Evolutionary conservation across 1,284 basidiomycete species (phyloP).

Genomic region (Apiotrichum sp.): DNA sequence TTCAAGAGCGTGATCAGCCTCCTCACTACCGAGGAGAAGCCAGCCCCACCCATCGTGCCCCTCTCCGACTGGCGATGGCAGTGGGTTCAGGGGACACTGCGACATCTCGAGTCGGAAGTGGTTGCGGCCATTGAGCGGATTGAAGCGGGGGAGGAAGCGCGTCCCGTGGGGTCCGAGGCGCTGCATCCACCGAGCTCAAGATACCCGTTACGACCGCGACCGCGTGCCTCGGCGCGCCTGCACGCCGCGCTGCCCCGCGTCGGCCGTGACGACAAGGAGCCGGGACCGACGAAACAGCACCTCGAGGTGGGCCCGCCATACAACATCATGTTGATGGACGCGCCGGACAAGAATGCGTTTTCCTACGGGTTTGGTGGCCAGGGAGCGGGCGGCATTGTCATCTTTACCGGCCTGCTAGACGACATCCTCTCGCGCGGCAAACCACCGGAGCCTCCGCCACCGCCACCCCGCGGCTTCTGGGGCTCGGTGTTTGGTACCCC

Average conservation of each 20-base stretch:
- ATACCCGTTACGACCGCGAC: slow-evolving; percentile 43
- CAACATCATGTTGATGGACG: slow-evolving; percentile 73
- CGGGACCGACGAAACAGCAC: slow-evolving; percentile 12
- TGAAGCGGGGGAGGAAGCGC: neutral
- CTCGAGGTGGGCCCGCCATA: slow-evolving; percentile 69
- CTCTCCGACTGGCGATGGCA: slow-evolving; percentile 72
- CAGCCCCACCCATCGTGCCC: slow-evolving; percentile 59
- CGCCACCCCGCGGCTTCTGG: slow-evolving; percentile 11
- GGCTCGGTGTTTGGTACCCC: slow-evolving; percentile 18
- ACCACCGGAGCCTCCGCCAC: slow-evolving; percentile 11
- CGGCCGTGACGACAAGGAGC: slow-evolving; percentile 25
- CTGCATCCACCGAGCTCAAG: slow-evolving; percentile 32
- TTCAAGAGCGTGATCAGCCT: slow-evolving; percentile 72
- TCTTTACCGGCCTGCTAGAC: slow-evolving; percentile 81
- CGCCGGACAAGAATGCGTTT: slow-evolving; percentile 75
- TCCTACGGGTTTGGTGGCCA: slow-evolving; percentile 85
- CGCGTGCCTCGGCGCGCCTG: slow-evolving; percentile 37
- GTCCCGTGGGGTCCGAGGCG: neutral
- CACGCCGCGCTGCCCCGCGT: slow-evolving; percentile 40
- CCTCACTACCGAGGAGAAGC: slow-evolving; percentile 57
- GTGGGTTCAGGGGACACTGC: slow-evolving; percentile 72
- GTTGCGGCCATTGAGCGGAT: slow-evolving; percentile 9
- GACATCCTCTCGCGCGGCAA: slow-evolving; percentile 58
- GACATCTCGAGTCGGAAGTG: slow-evolving; percentile 63
- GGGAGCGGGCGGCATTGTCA: slow-evolving; percentile 79